Evolutionary conservation across 73 alveolate species (phyloP), one percentile per base, ranked within the genome.

Genomic region (Urostyla sp.): DNA sequence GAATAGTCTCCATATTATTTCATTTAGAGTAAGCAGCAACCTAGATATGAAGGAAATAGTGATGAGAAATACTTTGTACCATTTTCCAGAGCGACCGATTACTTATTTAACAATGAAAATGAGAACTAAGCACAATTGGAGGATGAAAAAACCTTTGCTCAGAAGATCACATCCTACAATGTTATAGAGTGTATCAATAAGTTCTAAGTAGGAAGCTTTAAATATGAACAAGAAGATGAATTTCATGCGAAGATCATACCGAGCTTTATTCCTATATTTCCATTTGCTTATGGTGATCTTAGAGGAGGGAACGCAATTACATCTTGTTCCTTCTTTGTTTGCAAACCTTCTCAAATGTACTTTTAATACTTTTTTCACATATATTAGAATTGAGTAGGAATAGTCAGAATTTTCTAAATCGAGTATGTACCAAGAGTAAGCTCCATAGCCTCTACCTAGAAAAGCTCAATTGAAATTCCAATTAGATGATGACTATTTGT

Each of bases 191-290:
- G 31, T 1, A 30, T 49, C 8, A 28, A 28, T 5, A 34, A 27
- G 13, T 45, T 69, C 52, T 32, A 69, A 69, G 11, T 69, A 46
- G 83, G 83, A 26, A 69, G 72, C 34, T 3, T 23, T 18, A 15
- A 24, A 40, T 69, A 69, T 37, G 13, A 1, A 18, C 18, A 48
- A 44, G 54, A 4, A 5, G 6, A 16, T 2, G 61, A 43, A 8
- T 1, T 13, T 4, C 0, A 34, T 4, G 30, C 4, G 1, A 45
- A 69, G 83, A 46, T 7, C 28, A 11, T 3, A 0, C 44, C 44
- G 54, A 18, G 40, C 58, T 73, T 73, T 31, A 48, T 73, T 7
- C 85, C 85, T 30, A 21, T 73, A 16, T 73, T 73, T 60, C 85
- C 85, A 6, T 50, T 73, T 18, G 30, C 53, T 16, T 73, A 73